phyloP scores from a whole-genome alignment of 169 alveolate species.

The Eimeria necatrix region DNA sequence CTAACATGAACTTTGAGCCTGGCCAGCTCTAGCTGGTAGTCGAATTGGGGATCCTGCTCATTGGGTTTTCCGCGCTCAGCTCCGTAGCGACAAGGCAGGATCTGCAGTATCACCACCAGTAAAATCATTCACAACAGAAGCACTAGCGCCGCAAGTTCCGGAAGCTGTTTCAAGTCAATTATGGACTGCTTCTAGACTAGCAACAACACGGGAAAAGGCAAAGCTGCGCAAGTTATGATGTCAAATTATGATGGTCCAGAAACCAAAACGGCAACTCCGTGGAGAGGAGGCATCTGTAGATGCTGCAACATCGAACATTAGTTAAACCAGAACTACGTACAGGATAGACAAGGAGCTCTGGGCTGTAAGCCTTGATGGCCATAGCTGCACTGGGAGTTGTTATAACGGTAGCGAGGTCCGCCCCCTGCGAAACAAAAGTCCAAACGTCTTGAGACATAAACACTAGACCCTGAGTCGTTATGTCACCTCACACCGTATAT shows the following conservation, averaged over 20 bases:
- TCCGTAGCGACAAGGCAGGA: conserved; percentile 13
- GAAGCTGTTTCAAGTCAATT: background rate
- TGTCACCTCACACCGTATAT: too few relatives aligned
- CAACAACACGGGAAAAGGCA: background rate
- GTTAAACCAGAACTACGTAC: background rate
- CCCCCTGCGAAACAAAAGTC: conserved; percentile 86
- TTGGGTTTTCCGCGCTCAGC: background rate
- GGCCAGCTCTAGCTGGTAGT: conserved; percentile 44
- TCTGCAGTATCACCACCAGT: background rate
- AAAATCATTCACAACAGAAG: background rate
- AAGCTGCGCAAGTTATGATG: background rate
- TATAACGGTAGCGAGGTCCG: conserved; percentile 94
- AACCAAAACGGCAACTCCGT: background rate
- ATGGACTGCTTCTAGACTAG: background rate
- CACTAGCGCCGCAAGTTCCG: background rate
- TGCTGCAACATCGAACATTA: background rate
- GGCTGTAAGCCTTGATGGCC: conserved; percentile 95
- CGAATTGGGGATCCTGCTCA: background rate
- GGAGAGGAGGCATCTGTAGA: background rate
- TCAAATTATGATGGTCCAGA: background rate
- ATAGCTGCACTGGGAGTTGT: conserved; percentile 93
- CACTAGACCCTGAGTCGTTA: background rate
- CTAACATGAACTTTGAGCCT: background rate
- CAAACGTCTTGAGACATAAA: background rate
- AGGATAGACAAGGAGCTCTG: conserved; percentile 96